These are phyloP conservation scores for Fusarium sp. DNA, from an alignment of 2,329 filamentous ascomycete genomes.

Conservation along the genomic window DNA sequence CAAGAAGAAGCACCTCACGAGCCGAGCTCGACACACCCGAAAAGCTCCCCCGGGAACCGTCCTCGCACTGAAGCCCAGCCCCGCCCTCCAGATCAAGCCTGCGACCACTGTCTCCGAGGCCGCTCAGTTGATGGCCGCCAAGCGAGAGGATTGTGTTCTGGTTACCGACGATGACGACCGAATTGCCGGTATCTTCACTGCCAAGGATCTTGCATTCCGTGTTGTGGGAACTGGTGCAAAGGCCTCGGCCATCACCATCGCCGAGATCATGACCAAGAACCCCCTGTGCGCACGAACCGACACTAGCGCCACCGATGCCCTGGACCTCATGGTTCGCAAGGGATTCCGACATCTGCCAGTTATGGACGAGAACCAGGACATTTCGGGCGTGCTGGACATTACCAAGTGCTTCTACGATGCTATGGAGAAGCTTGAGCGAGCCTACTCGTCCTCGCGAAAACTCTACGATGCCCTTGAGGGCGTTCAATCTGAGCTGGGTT, in stretches of 20 bases:
- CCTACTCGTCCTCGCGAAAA: constrained; percentile 97
- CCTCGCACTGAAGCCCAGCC: constrained; percentile 91
- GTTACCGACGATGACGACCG: constrained; percentile 98
- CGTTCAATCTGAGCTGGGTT: constrained; percentile 94
- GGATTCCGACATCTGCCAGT: constrained; percentile 97
- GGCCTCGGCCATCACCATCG: constrained; percentile 87
- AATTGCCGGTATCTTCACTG: constrained; percentile 98
- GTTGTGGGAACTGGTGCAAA: constrained; percentile 92
- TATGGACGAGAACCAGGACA: constrained; percentile 99
- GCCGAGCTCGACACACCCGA: constrained; percentile 81
- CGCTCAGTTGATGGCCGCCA: constrained; percentile 97
- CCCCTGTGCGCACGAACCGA: constrained; percentile 96
- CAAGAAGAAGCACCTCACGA: constrained; percentile 89
- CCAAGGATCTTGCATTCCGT: constrained; percentile 96
- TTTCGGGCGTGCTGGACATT: constrained; percentile 96
- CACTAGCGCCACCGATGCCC: constrained; percentile 94
- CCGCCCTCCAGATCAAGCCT: constrained; percentile 97
- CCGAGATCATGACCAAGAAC: constrained; percentile 99
- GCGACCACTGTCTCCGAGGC: constrained; percentile 92
- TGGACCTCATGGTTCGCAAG: constrained; percentile 98
- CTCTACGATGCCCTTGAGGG: constrained; percentile 97
- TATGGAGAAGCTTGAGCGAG: constrained; percentile 98
- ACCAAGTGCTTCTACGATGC: constrained; percentile 99
- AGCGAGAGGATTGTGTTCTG: constrained; percentile 96
- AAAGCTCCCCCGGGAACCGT: constrained; percentile 97